Evolutionary conservation across 1,139 yeast species (phyloP), one percentile per base, ranked within the genome.

Genomic region (Hanseniaspora gamundiae): DNA sequence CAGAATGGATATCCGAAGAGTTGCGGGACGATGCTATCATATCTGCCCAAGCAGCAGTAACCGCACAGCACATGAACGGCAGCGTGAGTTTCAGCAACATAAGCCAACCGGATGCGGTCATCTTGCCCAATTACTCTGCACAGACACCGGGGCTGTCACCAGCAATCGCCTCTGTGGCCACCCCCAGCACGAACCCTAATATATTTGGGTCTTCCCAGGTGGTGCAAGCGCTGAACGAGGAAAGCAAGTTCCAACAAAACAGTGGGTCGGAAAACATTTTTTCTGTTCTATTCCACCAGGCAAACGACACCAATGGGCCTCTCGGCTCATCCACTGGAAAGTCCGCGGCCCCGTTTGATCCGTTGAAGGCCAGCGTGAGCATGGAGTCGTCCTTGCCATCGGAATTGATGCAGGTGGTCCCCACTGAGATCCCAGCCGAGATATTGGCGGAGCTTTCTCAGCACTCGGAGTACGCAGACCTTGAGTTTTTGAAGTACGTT

Each of bases 1-100:
- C 68, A 46, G 75, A 71, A 51, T 80, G 87, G 87, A 66, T 80
- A 21, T 78, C 87, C 9, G 77, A 73, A 47, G 88, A 80, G 55
- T 66, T 80, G 41, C 61, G 81, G 46, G 85, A 79, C 51, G 87
- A 80, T 53, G 87, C 86, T 0, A 60, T 80, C 29, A 64, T 80
- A 47, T 79, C 87, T 0, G 86, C 86, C 0, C 82, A 85, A 8
- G 86, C 86, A 0, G 66, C 79, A 42, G 78, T 78, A 49, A 30
- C 19, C 14, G 14, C 35, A n/a, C 35, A 30, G 8, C 7, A n/a
- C 6, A 24, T 24, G 9, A 24, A n/a, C 22, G 19, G 19, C 36
- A 33, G 11, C 11, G 20, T n/a, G 9, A 4, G 10, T 17, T 4
- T 16, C 17, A 33, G 10, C 36, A 17, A 4, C 14, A 19, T 7